phyloP scores from a whole-genome alignment of 805 yeast genomes.

The Yarrowia sp. region DNA sequence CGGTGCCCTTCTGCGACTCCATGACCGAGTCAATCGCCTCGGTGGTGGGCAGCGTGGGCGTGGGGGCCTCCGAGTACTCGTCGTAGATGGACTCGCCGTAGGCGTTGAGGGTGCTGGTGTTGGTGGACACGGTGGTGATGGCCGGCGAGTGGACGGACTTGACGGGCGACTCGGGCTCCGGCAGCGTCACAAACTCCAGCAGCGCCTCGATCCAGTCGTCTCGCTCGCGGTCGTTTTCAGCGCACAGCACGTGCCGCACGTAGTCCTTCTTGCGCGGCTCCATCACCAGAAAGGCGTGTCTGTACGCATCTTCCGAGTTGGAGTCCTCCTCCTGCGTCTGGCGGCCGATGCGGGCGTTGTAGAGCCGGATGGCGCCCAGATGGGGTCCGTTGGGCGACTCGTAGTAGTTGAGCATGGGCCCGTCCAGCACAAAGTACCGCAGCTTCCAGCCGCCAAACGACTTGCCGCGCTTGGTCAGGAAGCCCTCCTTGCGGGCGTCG shows the following conservation, averaged over 20 bases:
- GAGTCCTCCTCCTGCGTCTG: constrained; percentile 51
- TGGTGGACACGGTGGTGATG: constrained; percentile 39
- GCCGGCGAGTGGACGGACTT: constrained; percentile 28
- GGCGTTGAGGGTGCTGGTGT: constrained; percentile 41
- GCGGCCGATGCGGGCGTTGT: constrained; percentile 61
- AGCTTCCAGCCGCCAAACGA: constrained; percentile 75
- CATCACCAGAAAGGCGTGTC: constrained; percentile 64
- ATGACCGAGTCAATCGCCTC: constrained; percentile 19
- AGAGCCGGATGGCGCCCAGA: constrained; percentile 59
- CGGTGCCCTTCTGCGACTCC: constrained; percentile 14
- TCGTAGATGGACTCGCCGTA: constrained; percentile 27
- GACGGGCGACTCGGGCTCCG: constrained; percentile 33
- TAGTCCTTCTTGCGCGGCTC: constrained; percentile 54
- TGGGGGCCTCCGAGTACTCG: constrained; percentile 33
- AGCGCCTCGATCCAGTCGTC: constrained; percentile 70
- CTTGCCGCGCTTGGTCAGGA: constrained; percentile 66
- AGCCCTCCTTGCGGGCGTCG: constrained; percentile 60
- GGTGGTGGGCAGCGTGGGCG: constrained; percentile 14
- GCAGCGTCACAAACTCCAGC: constrained; percentile 44
- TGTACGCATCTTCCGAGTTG: constrained; percentile 49
- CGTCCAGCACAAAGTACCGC: constrained; percentile 71
- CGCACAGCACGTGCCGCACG: constrained; percentile 65
- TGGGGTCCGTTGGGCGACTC: constrained; percentile 64
- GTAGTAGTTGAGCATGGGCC: constrained; percentile 61
- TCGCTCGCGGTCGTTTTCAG: constrained; percentile 79